Evolutionary conservation across 257 asterid species (phyloP).

Genomic region (Solanum gracilifrons): DNA sequence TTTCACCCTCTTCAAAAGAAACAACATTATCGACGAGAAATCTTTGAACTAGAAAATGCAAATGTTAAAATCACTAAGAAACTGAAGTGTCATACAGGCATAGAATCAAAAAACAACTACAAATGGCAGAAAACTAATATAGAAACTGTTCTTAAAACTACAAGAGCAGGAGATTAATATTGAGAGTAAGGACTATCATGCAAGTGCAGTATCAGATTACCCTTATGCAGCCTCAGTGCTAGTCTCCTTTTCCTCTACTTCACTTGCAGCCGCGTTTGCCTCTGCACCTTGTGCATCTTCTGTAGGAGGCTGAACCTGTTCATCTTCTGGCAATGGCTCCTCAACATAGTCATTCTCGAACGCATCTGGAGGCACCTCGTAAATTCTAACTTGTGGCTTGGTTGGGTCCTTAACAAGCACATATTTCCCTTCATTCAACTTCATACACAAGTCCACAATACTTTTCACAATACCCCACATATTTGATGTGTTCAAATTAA

Average conservation of each 20-base stretch:
- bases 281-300: slow-evolving; percentile 56
- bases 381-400: slow-evolving; percentile 89
- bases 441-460: slow-evolving; percentile 95
- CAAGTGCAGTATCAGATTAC: slow-evolving; percentile 6
- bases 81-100: neutral
- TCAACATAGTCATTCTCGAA: slow-evolving; percentile 94
- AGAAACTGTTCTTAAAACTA: neutral
- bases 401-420: slow-evolving; percentile 95
- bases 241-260: slow-evolving; percentile 35
- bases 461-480: slow-evolving; percentile 99
- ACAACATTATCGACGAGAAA: neutral
- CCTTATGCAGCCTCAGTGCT: slow-evolving; percentile 35
- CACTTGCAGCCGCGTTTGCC: slow-evolving; percentile 27
- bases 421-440: slow-evolving; percentile 86
- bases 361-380: slow-evolving; percentile 96
- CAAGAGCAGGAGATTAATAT: neutral
- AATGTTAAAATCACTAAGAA: neutral
- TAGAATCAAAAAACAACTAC: neutral
- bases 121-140: neutral
- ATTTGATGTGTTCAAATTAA: slow-evolving; percentile 77
- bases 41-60: neutral
- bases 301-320: slow-evolving; percentile 92
- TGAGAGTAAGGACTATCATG: neutral
- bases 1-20: neutral
- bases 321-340: slow-evolving; percentile 96